Percentiles rank a stretch among this genome's conserved stretches.
These are phyloP conservation scores for Buxus sempervirens DNA, from an alignment of 164 flowering plant species.

Conservation along the genomic window DNA sequence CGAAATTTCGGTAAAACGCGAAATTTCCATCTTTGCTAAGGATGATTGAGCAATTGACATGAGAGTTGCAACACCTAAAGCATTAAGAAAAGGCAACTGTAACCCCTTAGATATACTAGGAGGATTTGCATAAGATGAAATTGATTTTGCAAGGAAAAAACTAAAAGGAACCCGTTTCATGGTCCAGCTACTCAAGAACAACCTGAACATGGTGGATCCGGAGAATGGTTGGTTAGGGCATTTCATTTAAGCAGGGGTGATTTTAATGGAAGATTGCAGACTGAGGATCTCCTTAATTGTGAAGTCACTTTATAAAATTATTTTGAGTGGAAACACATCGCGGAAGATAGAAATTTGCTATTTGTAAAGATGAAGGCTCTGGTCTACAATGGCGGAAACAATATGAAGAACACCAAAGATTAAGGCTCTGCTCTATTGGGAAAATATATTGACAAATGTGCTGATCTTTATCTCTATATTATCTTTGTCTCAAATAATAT, in stretches of 20 bases:
- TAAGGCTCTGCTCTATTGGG: not conserved
- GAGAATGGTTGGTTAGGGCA: not conserved
- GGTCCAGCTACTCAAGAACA: not conserved
- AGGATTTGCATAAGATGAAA: too few relatives aligned
- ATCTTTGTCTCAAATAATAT: too few relatives aligned
- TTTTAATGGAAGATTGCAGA: not conserved
- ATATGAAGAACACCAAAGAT: not conserved
- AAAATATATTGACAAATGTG: not conserved
- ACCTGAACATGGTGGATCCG: not conserved
- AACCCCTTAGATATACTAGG: not conserved
- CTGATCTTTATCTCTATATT: too few relatives aligned
- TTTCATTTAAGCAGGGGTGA: not conserved
- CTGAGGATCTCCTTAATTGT: not conserved
- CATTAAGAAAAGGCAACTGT: not conserved
- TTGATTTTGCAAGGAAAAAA: not conserved
- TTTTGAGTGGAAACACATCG: slow-evolving; percentile 1
- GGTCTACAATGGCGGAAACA: slow-evolving; percentile 1
- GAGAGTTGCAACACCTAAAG: not conserved
- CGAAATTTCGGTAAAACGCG: too few relatives aligned
- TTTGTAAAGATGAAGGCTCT: not conserved
- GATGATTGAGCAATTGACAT: too few relatives aligned
- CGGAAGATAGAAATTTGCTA: not conserved
- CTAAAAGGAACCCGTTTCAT: too few relatives aligned
- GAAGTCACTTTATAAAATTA: not conserved
- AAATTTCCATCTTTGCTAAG: too few relatives aligned